Base-by-base conservation (phyloP, 192 early-diverging fungal genomes). In the Podochytrium sp. region DNA sequence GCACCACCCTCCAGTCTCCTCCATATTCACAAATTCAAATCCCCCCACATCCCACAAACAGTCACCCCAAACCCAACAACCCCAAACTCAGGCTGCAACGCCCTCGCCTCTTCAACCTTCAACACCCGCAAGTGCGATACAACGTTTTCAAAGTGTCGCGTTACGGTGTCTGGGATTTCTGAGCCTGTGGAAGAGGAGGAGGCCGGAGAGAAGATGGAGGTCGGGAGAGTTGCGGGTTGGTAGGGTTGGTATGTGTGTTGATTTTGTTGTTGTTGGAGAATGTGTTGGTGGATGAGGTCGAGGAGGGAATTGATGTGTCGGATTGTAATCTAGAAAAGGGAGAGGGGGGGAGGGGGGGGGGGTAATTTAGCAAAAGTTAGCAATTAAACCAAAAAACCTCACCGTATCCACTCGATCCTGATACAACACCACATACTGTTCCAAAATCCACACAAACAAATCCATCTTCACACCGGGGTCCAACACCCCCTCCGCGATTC, bases 401-500 rank as follows among this genome's bases (percentile, higher is more conserved):
- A 95, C 94, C 62, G 90, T 83, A 66, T 95, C 91, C 69, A 95
- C 95, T 47, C 90, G 82, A 67, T 87, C 88, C 86, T 97, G 93
- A 84, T 92, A 98, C 76, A 93, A 96, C 78, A 94, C 95, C 55
- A 97, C 84, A 66, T 93, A 96, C 78, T 92, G 85, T 80, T 98
- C 96, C 58, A 99, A 80, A 41, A 98, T 92, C 75, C 97, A 95
- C 20, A 99, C 93, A 87, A 98, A 96, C 27, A 98, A 80, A 68
- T 94, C 90, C 29, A 96, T 90, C 30, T 93, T 94, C 23, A 95
- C 88, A 27, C 90, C 88, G 35, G 90, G 86, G 69, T 99, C 96
- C 86, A 97, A 90, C 43, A 95, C 93, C 10, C 90, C 89, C 77
- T 97, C 95, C 0, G 98, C 96, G 62, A 95, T 88, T 76, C 94